These are phyloP conservation scores for Exophiala dermatitidis DNA, from an alignment of 2,329 filamentous ascomycete species.

Conservation along the genomic window DNA sequence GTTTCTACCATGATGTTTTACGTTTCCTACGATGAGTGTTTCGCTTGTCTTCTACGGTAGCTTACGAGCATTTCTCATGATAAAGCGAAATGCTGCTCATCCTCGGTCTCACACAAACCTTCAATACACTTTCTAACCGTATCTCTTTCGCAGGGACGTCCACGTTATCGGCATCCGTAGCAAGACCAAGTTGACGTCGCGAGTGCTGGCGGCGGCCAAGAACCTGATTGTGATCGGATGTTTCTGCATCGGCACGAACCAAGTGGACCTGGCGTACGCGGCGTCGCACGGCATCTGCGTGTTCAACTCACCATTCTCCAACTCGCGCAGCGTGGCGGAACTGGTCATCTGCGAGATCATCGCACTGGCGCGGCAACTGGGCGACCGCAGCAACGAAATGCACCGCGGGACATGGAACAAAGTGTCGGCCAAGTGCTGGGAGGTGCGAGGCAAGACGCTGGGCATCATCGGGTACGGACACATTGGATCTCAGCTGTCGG, in stretches of 20 bases:
- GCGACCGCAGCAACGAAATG: conserved; percentile 89
- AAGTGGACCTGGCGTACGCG: conserved; percentile 79
- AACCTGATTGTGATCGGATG: conserved; percentile 94
- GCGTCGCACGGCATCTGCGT: conserved; percentile 84
- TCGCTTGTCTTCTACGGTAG: neutral
- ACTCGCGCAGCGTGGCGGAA: conserved; percentile 94
- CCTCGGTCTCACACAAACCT: too few relatives aligned
- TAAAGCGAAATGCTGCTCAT: too few relatives aligned
- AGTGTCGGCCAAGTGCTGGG: conserved; percentile 94
- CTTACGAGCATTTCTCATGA: neutral
- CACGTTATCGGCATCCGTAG: conserved; percentile 97
- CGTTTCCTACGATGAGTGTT: too few relatives aligned
- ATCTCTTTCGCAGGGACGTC: conserved; percentile 58
- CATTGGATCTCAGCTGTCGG: conserved; percentile 91
- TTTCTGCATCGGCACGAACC: conserved; percentile 98
- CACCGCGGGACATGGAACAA: conserved; percentile 97
- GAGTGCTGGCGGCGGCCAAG: conserved; percentile 79
- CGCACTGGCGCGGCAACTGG: conserved; percentile 78
- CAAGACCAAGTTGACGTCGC: conserved; percentile 87
- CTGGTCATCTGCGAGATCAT: conserved; percentile 94
- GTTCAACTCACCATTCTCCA: conserved; percentile 98
- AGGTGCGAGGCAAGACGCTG: conserved; percentile 93
- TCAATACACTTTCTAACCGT: neutral
- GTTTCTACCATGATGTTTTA: neutral
- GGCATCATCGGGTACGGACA: conserved; percentile 97